Evolutionary conservation across 1,284 basidiomycete species (phyloP).

Genomic region (Entoloma clypeatum): DNA sequence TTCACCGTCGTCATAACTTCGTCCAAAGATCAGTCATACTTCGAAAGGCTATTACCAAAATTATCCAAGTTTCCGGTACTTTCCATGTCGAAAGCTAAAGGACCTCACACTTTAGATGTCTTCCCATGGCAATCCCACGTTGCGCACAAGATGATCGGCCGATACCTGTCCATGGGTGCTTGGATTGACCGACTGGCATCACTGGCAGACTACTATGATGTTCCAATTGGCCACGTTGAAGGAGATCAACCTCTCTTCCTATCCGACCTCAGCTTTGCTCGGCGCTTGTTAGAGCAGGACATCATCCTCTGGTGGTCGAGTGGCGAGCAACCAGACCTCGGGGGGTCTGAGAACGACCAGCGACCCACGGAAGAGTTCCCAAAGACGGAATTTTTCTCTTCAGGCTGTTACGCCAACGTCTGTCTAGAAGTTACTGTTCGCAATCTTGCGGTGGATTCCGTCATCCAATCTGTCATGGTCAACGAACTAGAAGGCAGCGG

Average conservation of each 20-base stretch:
- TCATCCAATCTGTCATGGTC: constrained; percentile 91
- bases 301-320: constrained; percentile 97
- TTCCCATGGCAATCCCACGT: constrained; percentile 78
- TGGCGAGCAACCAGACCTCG: constrained; percentile 86
- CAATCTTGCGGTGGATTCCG: constrained; percentile 92
- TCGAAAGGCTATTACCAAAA: constrained; percentile 72
- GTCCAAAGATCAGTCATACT: constrained; percentile 81
- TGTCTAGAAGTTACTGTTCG: constrained; percentile 88
- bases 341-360: constrained; percentile 88
- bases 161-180: constrained; percentile 75
- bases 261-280: constrained; percentile 89
- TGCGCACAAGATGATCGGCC: constrained; percentile 76
- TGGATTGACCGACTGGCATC: constrained; percentile 85
- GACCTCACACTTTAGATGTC: constrained; percentile 69
- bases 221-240: constrained; percentile 90
- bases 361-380: constrained; percentile 77
- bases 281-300: constrained; percentile 83
- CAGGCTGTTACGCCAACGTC: constrained; percentile 91
- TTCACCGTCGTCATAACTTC: constrained; percentile 84
- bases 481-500: constrained; percentile 96
- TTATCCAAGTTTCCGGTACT: constrained; percentile 86
- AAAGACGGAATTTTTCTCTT: constrained; percentile 80
- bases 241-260: constrained; percentile 86
- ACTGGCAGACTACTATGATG: constrained; percentile 87
- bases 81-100: constrained; percentile 76